Evolutionary conservation across 1,284 basidiomycete species (phyloP).

Genomic region (Trichosporon sp.): DNA sequence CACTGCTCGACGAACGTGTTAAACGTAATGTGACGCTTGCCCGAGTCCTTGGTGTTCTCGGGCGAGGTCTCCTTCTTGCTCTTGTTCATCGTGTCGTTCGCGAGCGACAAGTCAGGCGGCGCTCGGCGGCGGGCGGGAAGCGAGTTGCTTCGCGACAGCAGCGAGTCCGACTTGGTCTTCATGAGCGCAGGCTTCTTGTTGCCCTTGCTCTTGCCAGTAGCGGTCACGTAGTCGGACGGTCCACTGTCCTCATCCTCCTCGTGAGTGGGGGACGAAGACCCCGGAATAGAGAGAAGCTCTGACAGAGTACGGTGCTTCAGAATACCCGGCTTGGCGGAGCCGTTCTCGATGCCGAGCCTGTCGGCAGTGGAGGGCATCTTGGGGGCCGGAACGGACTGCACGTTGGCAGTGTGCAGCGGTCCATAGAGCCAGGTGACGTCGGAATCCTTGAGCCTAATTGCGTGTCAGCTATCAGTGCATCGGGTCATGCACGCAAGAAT

Average conservation of each 20-base stretch:
- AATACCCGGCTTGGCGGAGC: conserved; percentile 71
- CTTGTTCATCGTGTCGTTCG: conserved; percentile 2
- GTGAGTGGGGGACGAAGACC: conserved; percentile 62
- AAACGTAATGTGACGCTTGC: conserved; percentile 87
- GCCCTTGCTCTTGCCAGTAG: conserved; percentile 14
- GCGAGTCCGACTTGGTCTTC: conserved; percentile 79
- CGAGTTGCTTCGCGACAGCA: conserved; percentile 59
- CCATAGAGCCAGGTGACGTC: conserved; percentile 99
- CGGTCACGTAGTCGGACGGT: background rate
- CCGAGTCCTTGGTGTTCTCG: conserved; percentile 21
- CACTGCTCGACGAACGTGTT: conserved; percentile 98
- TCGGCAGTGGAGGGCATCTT: conserved; percentile 62
- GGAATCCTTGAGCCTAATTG: conserved; percentile 93
- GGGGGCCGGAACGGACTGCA: conserved; percentile 66
- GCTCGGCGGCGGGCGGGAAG: conserved; percentile 43
- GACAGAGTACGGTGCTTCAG: conserved; percentile 93
- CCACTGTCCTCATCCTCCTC: conserved; percentile 37
- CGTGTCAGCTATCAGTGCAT: conserved; percentile 26
- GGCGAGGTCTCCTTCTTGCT: conserved; percentile 28
- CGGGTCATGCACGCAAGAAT: conserved; percentile 10
- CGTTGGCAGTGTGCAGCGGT: conserved; percentile 81
- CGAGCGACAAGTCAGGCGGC: conserved; percentile 49
- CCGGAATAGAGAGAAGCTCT: conserved; percentile 71
- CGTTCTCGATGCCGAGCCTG: conserved; percentile 60
- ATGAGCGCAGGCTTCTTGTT: background rate